Percentiles rank a stretch among this genome's conserved stretches.
Evolutionary conservation across 2,329 filamentous ascomycete species (phyloP).

Genomic region (Monascus ruber): DNA sequence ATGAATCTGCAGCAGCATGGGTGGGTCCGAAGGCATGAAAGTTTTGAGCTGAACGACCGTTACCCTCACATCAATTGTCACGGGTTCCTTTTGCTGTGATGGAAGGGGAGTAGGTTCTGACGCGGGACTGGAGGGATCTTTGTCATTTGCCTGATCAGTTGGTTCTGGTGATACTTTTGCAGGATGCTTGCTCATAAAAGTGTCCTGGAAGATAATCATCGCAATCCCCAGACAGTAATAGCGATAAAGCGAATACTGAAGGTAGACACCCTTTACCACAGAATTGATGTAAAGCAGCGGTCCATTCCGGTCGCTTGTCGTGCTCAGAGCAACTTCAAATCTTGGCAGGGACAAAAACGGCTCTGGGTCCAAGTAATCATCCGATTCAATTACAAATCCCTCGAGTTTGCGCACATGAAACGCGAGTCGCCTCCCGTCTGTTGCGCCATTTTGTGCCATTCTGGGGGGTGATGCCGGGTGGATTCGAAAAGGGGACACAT

Average conservation of each 20-base stretch:
- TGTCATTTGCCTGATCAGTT: slow-evolving; percentile 4
- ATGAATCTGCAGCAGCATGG: slow-evolving; percentile 81
- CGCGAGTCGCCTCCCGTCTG: slow-evolving; percentile 71
- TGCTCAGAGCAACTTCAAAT: slow-evolving; percentile 77
- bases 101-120: slow-evolving; percentile 16
- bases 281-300: slow-evolving; percentile 81
- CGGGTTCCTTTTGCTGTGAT: slow-evolving; percentile 46
- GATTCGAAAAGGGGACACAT: slow-evolving; percentile 49
- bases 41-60: slow-evolving; percentile 79
- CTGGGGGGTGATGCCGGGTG: slow-evolving; percentile 38
- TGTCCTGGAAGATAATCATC: slow-evolving; percentile 58
- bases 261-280: slow-evolving; percentile 61
- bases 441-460: slow-evolving; percentile 31
- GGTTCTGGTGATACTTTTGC: slow-evolving; percentile 5
- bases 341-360: slow-evolving; percentile 77
- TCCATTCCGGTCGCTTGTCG: slow-evolving; percentile 74
- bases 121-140: slow-evolving; percentile 9
- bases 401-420: slow-evolving; percentile 76
- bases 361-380: slow-evolving; percentile 72
- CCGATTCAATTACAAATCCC: slow-evolving; percentile 78
- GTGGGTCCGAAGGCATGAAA: slow-evolving; percentile 78
- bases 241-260: slow-evolving; percentile 87
- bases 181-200: slow-evolving; percentile 38
- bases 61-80: slow-evolving; percentile 72
- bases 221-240: slow-evolving; percentile 86